Evolutionary conservation across 768 basidiomycete genomes (phyloP).

Genomic region (Gloeopeniophorella convolvens): DNA sequence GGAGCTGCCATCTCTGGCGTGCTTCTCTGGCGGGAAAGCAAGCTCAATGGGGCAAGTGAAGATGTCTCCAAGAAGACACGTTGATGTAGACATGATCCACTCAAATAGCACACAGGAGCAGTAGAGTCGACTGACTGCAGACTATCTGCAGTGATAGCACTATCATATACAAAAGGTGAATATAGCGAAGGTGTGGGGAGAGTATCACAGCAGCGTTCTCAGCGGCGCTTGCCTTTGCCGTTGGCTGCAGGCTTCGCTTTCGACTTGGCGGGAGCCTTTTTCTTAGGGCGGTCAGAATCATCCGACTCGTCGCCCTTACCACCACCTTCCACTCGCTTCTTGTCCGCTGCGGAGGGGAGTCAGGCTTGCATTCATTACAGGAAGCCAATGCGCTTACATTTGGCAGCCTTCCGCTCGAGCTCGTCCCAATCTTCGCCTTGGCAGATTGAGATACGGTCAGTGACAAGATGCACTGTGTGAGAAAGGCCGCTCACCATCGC

Average conservation of each 20-base stretch:
- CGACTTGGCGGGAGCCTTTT: constrained; percentile 29
- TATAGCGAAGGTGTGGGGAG: neutral
- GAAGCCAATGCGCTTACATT: constrained; percentile 44
- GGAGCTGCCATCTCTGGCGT: constrained; percentile 18
- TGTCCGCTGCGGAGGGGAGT: constrained; percentile 34
- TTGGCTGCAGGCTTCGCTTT: constrained; percentile 28
- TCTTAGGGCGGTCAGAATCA: constrained; percentile 36
- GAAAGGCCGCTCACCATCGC: constrained; percentile 42
- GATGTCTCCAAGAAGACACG: neutral
- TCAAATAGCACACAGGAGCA: neutral
- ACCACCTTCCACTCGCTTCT: constrained; percentile 34
- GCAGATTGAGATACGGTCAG: constrained; percentile 1
- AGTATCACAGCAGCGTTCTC: neutral
- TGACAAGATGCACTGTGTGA: constrained; percentile 9
- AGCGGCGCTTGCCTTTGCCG: constrained; percentile 24
- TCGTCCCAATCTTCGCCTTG: constrained; percentile 94
- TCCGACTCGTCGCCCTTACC: constrained; percentile 31
- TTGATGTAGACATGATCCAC: neutral
- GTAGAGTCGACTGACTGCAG: neutral
- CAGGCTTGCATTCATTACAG: neutral
- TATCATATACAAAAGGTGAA: constrained; percentile 14
- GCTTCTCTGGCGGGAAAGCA: constrained; percentile 16
- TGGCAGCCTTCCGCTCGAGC: constrained; percentile 85
- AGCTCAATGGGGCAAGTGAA: constrained; percentile 2
- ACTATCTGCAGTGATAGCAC: neutral